A percentile compares a stretch with the other conserved stretches of the same genome.
phyloP scores from a whole-genome alignment of 345 rosid genomes.

The Trapa incisa region DNA sequence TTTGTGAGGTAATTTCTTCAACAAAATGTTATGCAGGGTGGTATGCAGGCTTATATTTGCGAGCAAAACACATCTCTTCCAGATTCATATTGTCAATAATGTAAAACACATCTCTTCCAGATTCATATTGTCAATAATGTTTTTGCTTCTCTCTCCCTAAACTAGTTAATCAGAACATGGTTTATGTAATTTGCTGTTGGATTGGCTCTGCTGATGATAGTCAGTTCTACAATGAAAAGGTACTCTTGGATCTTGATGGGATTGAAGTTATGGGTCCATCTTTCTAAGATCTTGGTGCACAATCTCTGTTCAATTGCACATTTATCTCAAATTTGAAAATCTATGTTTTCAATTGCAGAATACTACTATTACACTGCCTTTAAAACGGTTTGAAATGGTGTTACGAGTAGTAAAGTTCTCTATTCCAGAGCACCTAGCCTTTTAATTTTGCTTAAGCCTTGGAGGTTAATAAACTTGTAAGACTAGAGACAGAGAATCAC shows the following conservation, averaged over 20 bases:
- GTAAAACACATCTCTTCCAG: conserved; percentile 77
- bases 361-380: not conserved
- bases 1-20: not conserved
- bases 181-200: not conserved
- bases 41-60: conserved; percentile 62
- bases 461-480: conserved; percentile 1
- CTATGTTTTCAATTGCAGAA: not conserved
- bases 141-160: not conserved
- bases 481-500: not conserved
- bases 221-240: not conserved
- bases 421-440: not conserved
- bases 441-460: not conserved
- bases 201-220: not conserved
- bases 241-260: not conserved
- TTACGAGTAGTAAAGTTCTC: not conserved
- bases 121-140: conserved; percentile 17
- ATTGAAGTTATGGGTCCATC: not conserved
- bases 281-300: not conserved
- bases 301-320: not conserved
- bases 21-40: conserved; percentile 45
- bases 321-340: not conserved
- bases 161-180: not conserved
- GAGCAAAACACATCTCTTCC: conserved; percentile 79
- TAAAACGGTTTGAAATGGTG: not conserved
- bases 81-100: conserved; percentile 41